Evolutionary conservation across 768 basidiomycete species (phyloP), one percentile per base, ranked within the genome.

Genomic region (Chalciporus piperatus): DNA sequence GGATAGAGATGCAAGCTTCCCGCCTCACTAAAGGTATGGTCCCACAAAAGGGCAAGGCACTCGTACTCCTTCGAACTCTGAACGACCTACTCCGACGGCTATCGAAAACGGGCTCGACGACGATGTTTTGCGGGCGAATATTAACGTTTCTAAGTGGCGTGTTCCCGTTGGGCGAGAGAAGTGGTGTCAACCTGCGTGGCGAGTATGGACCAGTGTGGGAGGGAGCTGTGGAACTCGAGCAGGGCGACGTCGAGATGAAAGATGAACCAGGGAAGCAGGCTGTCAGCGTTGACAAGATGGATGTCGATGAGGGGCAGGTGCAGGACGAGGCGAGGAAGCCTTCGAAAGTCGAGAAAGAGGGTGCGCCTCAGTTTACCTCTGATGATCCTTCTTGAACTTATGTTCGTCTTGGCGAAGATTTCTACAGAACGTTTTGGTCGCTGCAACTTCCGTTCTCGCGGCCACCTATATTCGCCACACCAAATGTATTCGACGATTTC

Each of bases 341-440:
- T 23, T 23, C 59, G 13, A 64, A 59, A 20, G 75, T 82, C 49
- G 82, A 81, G 71, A 87, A 83, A 71, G 82, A 81, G 65, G 85
- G 89, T 82, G 60, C 43, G 70, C n/a, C 19, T 38, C 48, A 10
- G 23, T 33, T 47, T 45, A 20, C 6, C 2, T 38, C 45, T 33
- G 32, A n/a, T 39, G 20, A 3, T 13, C 44, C 20, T 28, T 19
- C 30, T 10, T n/a, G 9, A 6, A 30, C 50, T 50, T 46, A 64
- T 41, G 39, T 40, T 50, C 11, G n/a, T 35, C 27, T 46, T 38
- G 30, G 32, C 48, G 41, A 58, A 84, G 90, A 88, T 22, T 88
- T 94, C 64, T 94, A 92, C 71, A 80, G 83, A 52, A 89, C 82
- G 0, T 95, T 96, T 73, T 96, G 93, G 93, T 87, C 87, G 0